Evolutionary conservation across 129 eudicot species (phyloP).

Genomic region (Glebionis coronaria): DNA sequence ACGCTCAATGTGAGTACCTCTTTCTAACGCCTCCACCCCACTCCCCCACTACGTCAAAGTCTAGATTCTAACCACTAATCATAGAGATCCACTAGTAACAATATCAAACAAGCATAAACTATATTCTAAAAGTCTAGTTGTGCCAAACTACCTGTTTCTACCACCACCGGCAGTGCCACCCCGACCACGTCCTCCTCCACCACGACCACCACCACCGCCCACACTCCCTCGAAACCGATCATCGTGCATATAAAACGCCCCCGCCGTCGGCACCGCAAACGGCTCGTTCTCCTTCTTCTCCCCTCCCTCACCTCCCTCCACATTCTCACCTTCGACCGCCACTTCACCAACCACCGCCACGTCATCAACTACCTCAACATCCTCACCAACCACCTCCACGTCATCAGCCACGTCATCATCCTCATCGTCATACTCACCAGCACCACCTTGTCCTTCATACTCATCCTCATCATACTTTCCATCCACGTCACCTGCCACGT

Average conservation of each 20-base stretch:
- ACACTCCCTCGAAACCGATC: constrained; percentile 65
- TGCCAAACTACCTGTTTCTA: constrained; percentile 44
- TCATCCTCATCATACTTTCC: neutral
- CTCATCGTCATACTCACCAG: constrained; percentile 67
- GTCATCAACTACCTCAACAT: constrained; percentile 41
- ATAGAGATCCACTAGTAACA: too few relatives aligned
- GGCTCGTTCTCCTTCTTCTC: constrained; percentile 77
- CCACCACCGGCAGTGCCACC: constrained; percentile 54
- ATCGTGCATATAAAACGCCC: constrained; percentile 92
- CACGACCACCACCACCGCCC: constrained; percentile 42
- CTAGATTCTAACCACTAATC: too few relatives aligned
- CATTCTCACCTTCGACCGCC: neutral
- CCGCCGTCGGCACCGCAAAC: constrained; percentile 76
- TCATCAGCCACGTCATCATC: constrained; percentile 22
- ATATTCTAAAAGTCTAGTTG: neutral
- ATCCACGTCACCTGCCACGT: constrained; percentile 23
- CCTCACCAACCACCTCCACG: constrained; percentile 36
- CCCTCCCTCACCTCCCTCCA: constrained; percentile 22
- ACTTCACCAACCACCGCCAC: constrained; percentile 17
- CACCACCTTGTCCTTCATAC: constrained; percentile 67
- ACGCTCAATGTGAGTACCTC: too few relatives aligned
- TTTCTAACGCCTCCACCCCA: too few relatives aligned
- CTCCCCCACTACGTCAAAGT: too few relatives aligned
- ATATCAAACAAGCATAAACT: too few relatives aligned
- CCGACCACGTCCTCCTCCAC: too few relatives aligned